A percentile compares a stretch with the other conserved stretches of the same genome.
Evolutionary conservation across 805 yeast species (phyloP).

Genomic region (Wickerhamomyces silvicola): DNA sequence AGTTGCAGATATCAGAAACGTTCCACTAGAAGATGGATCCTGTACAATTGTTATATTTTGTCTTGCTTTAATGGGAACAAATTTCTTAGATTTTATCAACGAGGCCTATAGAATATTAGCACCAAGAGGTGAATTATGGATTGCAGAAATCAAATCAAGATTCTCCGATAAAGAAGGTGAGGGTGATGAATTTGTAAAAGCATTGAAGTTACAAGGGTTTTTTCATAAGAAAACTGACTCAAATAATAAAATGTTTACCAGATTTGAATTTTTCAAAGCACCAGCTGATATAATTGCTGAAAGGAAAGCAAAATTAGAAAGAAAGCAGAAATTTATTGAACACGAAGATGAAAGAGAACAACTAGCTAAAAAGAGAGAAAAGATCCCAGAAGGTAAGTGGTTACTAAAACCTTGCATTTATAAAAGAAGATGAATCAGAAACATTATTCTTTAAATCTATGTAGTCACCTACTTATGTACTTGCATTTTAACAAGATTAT

Average conservation of each 20-base stretch:
- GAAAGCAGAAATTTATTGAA: constrained; percentile 65
- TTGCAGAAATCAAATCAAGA: constrained; percentile 93
- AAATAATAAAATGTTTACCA: constrained; percentile 84
- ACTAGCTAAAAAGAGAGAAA: constrained; percentile 46
- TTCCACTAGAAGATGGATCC: constrained; percentile 74
- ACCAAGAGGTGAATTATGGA: constrained; percentile 94
- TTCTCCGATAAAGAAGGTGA: constrained; percentile 68
- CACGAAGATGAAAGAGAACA: constrained; percentile 57
- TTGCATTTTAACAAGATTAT: too few relatives aligned
- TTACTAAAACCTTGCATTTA: constrained; percentile 93
- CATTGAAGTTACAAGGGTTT: constrained; percentile 73
- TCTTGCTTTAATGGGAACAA: constrained; percentile 95
- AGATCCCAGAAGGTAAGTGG: constrained; percentile 76
- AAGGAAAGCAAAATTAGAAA: constrained; percentile 52
- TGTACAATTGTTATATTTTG: constrained; percentile 91
- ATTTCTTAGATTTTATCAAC: constrained; percentile 81
- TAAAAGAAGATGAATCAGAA: constrained; percentile 64
- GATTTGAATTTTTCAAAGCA: constrained; percentile 92
- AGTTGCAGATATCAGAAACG: constrained; percentile 92
- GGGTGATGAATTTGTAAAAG: constrained; percentile 76
- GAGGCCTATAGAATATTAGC: constrained; percentile 86
- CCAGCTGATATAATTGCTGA: constrained; percentile 60
- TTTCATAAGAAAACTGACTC: constrained; percentile 86
- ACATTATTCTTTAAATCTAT: too few relatives aligned
- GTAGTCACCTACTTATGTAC: too few relatives aligned